Evolutionary conservation across 2,329 filamentous ascomycete genomes (phyloP), one percentile per base, ranked within the genome.

Genomic region (Fusarium burgessii): DNA sequence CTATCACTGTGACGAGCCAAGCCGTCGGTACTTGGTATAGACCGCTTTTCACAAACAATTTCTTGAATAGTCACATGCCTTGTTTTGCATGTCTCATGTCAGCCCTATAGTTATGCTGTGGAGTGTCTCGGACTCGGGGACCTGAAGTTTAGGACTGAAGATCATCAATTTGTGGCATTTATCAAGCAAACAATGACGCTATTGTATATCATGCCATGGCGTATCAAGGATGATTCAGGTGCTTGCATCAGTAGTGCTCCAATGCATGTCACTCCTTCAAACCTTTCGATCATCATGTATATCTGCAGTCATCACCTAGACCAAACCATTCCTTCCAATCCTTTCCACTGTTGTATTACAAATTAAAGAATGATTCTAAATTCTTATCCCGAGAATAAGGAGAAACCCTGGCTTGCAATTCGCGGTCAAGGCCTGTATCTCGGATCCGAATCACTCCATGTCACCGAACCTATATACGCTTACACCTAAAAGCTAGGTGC

Each of bases 241-340:
- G 45, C 62, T 70, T 71, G 60, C 35, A 50, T 40, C 35, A 40
- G 33, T 55, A 36, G 42, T 42, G 40, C 29, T 46, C 10, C 49
- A 52, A 55, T 59, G 68, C 65, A 70, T 59, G 68, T 32, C 47
- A 68, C 63, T 66, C 33, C 36, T 25, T 18, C n/a, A 58, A 58
- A 43, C 33, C 47, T 66, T 33, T 45, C 23, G 7, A 29, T 46
- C 32, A 41, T 33, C 32, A 35, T 47, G 32, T 43, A 35, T 14
- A 15, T 50, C 61, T 71, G 68, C 68, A 35, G 68, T 65, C 68
- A 71, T 71, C 68, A 64, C 50, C 32, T 63, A 55, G 42, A 63
- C 36, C 36, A 10, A 50, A 27, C 14, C 3, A 45, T 23, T 63
- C 12, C 1, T 50, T 23, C 7, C 46, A 45, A 45, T 15, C 12